phyloP scores from a whole-genome alignment of 1,284 basidiomycete genomes.

The Taiwanofungus camphoratus region DNA sequence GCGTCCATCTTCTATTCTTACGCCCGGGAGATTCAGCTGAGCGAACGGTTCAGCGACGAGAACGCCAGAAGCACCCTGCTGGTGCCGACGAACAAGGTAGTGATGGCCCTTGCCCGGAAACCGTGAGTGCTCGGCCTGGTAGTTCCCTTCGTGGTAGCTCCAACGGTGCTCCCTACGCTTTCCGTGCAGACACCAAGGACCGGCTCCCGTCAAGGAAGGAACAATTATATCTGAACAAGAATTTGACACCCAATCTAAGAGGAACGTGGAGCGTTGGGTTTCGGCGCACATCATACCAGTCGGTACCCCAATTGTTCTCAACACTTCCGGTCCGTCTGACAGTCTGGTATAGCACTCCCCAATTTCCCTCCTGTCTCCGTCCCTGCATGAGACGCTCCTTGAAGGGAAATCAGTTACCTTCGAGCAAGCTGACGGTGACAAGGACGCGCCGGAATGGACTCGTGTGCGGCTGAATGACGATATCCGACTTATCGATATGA shows the following conservation, averaged over 20 bases:
- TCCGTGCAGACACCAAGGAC: conserved; percentile 48
- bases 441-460: conserved; percentile 46
- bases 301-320: conserved; percentile 18
- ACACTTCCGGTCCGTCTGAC: conserved; percentile 6
- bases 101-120: conserved; percentile 70
- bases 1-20: conserved; percentile 79
- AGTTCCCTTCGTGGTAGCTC: neutral
- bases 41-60: conserved; percentile 39
- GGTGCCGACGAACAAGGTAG: conserved; percentile 74
- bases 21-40: conserved; percentile 62
- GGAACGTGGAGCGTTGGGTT: conserved; percentile 68
- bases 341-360: conserved; percentile 5
- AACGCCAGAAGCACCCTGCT: conserved; percentile 48
- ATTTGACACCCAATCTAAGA: conserved; percentile 49
- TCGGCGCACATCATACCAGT: conserved; percentile 72
- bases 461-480: conserved; percentile 49
- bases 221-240: conserved; percentile 57
- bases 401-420: conserved; percentile 51
- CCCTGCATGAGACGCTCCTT: conserved; percentile 44
- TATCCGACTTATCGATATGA: conserved; percentile 47
- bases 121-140: conserved; percentile 48
- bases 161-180: conserved; percentile 5
- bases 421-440: conserved; percentile 30
- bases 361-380: conserved; percentile 33
- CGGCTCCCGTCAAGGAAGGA: conserved; percentile 34